Evolutionary conservation across 306 rosid species (phyloP).

Genomic region (Erythrophleum fordii): DNA sequence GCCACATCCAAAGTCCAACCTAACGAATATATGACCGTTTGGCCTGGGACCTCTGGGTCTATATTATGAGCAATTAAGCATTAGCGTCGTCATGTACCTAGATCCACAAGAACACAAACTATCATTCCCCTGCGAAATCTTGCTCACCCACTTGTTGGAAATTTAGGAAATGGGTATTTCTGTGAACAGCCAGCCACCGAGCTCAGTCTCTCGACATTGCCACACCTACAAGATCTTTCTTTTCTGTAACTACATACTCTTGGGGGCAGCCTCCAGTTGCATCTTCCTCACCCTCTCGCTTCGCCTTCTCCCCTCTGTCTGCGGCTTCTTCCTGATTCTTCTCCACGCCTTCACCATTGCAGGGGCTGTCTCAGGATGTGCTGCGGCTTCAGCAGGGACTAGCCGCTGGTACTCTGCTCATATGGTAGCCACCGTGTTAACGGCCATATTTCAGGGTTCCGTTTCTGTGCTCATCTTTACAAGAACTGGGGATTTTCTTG

Average conservation of each 20-base stretch:
- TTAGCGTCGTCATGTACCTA: neutral
- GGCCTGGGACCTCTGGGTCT: neutral
- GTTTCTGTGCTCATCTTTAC: constrained; percentile 75
- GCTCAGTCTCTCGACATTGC: constrained; percentile 47
- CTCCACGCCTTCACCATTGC: constrained; percentile 78
- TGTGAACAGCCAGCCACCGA: neutral
- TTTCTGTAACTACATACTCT: constrained; percentile 82
- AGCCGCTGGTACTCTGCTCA: constrained; percentile 80
- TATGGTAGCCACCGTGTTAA: constrained; percentile 82
- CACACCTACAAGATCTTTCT: constrained; percentile 80
- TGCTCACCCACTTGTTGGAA: neutral
- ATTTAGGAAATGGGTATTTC: constrained; percentile 52
- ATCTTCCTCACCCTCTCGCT: constrained; percentile 93
- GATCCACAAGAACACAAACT: neutral
- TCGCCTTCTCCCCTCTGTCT: constrained; percentile 75
- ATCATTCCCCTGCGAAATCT: neutral
- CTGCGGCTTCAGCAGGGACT: constrained; percentile 53
- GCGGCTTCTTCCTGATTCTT: constrained; percentile 84
- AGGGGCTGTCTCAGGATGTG: constrained; percentile 79
- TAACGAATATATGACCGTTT: constrained; percentile 34
- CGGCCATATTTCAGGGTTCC: constrained; percentile 82
- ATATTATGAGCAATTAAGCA: constrained; percentile 7
- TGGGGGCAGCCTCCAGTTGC: constrained; percentile 94
- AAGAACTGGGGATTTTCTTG: constrained; percentile 68
- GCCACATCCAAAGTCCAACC: neutral